Conservation (phyloP, 345 rosid species). For the Euphorbia lathyris region DNA sequence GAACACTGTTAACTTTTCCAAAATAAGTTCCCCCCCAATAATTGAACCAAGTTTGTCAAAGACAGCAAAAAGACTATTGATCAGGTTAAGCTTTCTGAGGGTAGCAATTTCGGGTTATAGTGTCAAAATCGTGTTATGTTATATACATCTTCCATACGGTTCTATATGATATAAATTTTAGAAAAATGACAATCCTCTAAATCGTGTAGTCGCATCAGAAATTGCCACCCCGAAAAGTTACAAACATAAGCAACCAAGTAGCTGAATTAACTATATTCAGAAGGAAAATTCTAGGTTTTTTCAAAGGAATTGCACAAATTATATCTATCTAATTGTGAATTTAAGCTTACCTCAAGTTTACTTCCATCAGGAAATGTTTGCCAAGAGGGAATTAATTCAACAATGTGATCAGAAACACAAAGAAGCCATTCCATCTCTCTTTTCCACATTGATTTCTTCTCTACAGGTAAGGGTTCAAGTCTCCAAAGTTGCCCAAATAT, state of each 20-base stretch:
- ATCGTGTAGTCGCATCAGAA: neutral
- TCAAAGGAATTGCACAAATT: neutral
- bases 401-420: slow-evolving; percentile 87
- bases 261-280: neutral
- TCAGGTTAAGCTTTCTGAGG: too few relatives aligned
- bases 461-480: slow-evolving; percentile 68
- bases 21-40: neutral
- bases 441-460: slow-evolving; percentile 96
- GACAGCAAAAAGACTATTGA: too few relatives aligned
- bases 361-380: slow-evolving; percentile 94
- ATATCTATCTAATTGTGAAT: neutral
- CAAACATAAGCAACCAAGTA: neutral
- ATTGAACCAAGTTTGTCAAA: neutral
- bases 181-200: too few relatives aligned
- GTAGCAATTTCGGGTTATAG: too few relatives aligned
- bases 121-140: too few relatives aligned
- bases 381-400: slow-evolving; percentile 89
- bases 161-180: too few relatives aligned
- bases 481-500: slow-evolving; percentile 97
- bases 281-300: neutral
- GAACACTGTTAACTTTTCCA: neutral
- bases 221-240: too few relatives aligned
- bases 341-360: slow-evolving; percentile 74
- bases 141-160: too few relatives aligned
- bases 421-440: slow-evolving; percentile 98